These are phyloP conservation scores for Parachaetomium inaequale DNA, from an alignment of 495 filamentous ascomycete genomes.

Conservation along the genomic window DNA sequence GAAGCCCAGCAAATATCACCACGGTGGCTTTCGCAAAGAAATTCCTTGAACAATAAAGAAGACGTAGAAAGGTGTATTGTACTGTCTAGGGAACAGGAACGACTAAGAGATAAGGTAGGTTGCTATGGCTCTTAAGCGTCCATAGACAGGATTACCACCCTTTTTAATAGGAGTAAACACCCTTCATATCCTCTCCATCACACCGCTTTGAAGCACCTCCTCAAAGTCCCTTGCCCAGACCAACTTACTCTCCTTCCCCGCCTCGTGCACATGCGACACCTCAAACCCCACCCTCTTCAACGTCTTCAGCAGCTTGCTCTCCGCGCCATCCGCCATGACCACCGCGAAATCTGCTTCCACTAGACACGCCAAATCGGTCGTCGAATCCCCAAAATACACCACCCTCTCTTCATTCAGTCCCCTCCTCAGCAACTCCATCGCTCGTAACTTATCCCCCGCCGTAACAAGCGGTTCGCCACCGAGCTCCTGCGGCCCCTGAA, in stretches of 20 bases:
- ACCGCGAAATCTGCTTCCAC: conserved; percentile 35
- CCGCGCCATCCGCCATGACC: conserved; percentile 37
- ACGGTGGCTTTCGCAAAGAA: background rate
- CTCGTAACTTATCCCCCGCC: conserved; percentile 28
- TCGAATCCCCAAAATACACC: conserved; percentile 36
- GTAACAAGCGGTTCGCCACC: conserved; percentile 24
- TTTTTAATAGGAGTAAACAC: background rate
- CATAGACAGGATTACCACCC: background rate
- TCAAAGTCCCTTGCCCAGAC: conserved; percentile 34
- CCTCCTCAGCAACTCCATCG: conserved; percentile 14
- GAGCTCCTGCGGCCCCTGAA: conserved; percentile 34
- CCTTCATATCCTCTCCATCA: conserved; percentile 19
- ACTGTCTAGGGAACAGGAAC: background rate
- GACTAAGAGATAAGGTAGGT: background rate
- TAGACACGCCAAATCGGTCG: conserved; percentile 38
- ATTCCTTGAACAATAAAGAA: background rate
- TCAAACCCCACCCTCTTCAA: conserved; percentile 36
- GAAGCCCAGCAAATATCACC: background rate
- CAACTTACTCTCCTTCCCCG: conserved; percentile 3
- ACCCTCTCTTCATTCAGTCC: conserved; percentile 7
- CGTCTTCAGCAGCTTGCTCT: conserved; percentile 35
- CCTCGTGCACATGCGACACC: conserved; percentile 33
- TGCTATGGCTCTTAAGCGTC: background rate
- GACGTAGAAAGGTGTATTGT: background rate
- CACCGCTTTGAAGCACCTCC: conserved; percentile 22